Base-by-base conservation (phyloP, 352 stramenopile species). In the Pythium dissimile region DNA sequence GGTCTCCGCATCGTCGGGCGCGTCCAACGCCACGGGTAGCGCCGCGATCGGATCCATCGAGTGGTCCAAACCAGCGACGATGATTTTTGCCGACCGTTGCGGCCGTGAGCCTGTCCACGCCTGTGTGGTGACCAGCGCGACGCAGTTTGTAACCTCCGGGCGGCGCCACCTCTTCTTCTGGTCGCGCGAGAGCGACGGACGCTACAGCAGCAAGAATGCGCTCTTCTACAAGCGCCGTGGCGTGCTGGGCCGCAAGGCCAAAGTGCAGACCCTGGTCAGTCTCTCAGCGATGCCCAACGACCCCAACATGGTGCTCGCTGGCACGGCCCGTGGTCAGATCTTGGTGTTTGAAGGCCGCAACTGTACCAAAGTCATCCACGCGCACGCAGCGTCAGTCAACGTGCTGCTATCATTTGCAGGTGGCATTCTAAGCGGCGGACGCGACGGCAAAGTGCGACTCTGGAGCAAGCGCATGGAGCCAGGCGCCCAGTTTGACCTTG, bases 341-440 rank as follows among this genome's bases (percentile, higher is more conserved):
- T 65, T 92, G 20, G 43, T 94, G 34, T 95, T 92, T 54, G 77
- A 90, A 73, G 86, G 83, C 37, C 71, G 84, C 13, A 91, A 92
- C 49, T 88, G 77, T 39, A 62, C 88, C 38, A 75, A 78, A 27
- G 80, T 90, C 23, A 28, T 89, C 9, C 70, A 89, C 49, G 81
- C 80, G 4, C 84, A 93, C 45, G 75, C 77, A 12, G 59, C 71
- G 27, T 71, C 79, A 0, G 73, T 91, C 12, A 89, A 81, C 3
- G 67, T 81, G 7, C 54, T 92, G 10, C 74, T 80, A 26, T 38
- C 67, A 2, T 90, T 88, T 21, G 28, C 67, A 1, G 78, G 80
- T 15, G 81, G 80, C 15, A 39, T 92, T 1, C 51, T 94, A 15
- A 90, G 79, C 32, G 81, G 79, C 9, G 84, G 81, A 0, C 75